These are phyloP conservation scores for Colletotrichum sp. DNA, from an alignment of 2,329 filamentous ascomycete species.

Conservation along the genomic window DNA sequence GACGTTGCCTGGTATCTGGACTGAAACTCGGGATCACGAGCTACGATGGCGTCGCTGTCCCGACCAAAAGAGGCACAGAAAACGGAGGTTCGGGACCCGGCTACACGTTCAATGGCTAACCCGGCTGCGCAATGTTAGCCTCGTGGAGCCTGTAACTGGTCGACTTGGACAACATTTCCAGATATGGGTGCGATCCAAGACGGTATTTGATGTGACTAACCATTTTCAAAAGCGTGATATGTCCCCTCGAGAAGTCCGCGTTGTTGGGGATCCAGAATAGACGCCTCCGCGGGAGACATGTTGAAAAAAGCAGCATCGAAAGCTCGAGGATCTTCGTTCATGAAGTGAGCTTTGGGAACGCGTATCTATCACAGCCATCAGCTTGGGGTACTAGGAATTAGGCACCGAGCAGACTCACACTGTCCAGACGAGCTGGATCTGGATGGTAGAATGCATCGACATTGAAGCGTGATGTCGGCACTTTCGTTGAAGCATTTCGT, in stretches of 20 bases:
- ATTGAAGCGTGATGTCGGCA: not conserved
- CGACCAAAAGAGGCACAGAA: slow-evolving; percentile 54
- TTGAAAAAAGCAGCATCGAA: slow-evolving; percentile 13
- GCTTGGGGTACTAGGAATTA: not conserved
- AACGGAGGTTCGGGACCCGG: slow-evolving; percentile 48
- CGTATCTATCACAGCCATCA: not conserved
- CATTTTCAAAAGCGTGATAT: slow-evolving; percentile 56
- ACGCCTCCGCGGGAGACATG: slow-evolving; percentile 2
- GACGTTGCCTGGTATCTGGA: slow-evolving; percentile 38
- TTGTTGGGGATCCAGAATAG: slow-evolving; percentile 52
- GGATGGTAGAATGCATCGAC: not conserved
- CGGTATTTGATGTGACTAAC: slow-evolving; percentile 29
- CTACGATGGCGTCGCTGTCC: slow-evolving; percentile 41
- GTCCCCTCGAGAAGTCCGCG: slow-evolving; percentile 53
- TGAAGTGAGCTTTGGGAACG: not conserved
- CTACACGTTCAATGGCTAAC: slow-evolving; percentile 43
- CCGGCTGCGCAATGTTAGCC: slow-evolving; percentile 37
- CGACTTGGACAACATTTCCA: not conserved
- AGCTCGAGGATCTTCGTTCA: not conserved
- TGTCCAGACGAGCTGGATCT: not conserved
- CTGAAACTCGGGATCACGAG: slow-evolving; percentile 29
- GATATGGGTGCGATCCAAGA: not conserved
- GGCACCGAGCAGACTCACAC: not conserved
- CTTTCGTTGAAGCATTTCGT: not conserved
- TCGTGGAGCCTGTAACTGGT: not conserved